Base-by-base conservation (phyloP, 2,329 filamentous ascomycete genomes). In the Xylaria hypoxylon region DNA sequence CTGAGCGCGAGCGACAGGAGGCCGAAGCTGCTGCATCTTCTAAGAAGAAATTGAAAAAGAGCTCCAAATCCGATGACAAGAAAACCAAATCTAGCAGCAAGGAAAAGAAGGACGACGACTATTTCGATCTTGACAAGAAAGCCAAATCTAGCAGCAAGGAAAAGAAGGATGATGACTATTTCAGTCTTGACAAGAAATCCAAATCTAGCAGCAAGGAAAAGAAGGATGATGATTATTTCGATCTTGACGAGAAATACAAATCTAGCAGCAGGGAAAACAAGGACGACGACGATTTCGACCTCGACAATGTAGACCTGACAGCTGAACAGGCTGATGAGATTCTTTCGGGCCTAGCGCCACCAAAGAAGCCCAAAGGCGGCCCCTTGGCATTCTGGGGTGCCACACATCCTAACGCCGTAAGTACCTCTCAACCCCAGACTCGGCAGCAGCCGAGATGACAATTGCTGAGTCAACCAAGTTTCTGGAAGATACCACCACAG, bases 371-470 rank as follows among this genome's bases (percentile, higher is more conserved):
- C 50, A 77, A 80, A 62, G 73, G 64, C 45, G 80, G 84, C 64
- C 76, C 84, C 0, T 89, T 88, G 76, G 83, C 83, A 71, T 88
- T 88, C 79, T 89, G 86, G 87, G 84, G 86, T 65, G 79, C 81
- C 58, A 81, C 71, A 74, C 77, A 67, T 64, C 74, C 74, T 70
- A 73, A 75, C 71, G 61, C 70, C 64, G 71, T 77, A 76, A 74
- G 73, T 71, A 71, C 62, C 59, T 59, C 70, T 56, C 68, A 69
- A 28, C 64, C 59, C 51, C 44, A 61, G 64, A 65, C 45, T 72
- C 70, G 71, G 74, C 64, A 72, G 70, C 74, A 77, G 73, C 76
- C 73, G 57, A 84, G 77, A 84, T 82, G 81, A 79, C 75, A 70
- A 75, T 73, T 79, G 82, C 84, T 86, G 82, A 87, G 80, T 83